These are phyloP conservation scores for Plenodomus tracheiphilus DNA, from an alignment of 2,329 filamentous ascomycete species.

Conservation along the genomic window DNA sequence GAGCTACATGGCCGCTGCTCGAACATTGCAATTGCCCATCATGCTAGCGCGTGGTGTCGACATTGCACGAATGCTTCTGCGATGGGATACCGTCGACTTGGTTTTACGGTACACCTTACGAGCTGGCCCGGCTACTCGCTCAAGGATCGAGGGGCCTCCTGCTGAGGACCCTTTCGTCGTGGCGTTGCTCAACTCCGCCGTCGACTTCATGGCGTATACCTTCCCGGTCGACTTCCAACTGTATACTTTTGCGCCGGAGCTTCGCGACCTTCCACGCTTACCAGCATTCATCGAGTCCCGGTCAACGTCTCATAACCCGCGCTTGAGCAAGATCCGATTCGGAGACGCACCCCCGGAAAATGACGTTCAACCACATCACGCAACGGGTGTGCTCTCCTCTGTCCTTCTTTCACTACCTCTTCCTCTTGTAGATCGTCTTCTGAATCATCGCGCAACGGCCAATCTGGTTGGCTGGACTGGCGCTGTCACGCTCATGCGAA, in stretches of 20 bases:
- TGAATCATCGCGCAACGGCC: slow-evolving; percentile 64
- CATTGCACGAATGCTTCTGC: slow-evolving; percentile 61
- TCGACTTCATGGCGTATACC: slow-evolving; percentile 63
- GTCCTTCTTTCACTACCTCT: slow-evolving; percentile 73
- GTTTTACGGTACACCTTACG: slow-evolving; percentile 63
- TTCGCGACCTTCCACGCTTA: slow-evolving; percentile 53
- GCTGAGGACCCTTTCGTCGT: slow-evolving; percentile 60
- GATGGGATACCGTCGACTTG: slow-evolving; percentile 65
- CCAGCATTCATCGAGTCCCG: slow-evolving; percentile 44
- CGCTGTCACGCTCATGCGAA: slow-evolving; percentile 46
- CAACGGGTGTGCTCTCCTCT: slow-evolving; percentile 62
- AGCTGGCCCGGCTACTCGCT: slow-evolving; percentile 27
- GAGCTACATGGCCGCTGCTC: slow-evolving; percentile 66
- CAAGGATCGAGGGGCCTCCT: slow-evolving; percentile 15
- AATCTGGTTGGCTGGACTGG: slow-evolving; percentile 46
- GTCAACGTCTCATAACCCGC: slow-evolving; percentile 51
- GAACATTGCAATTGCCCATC: slow-evolving; percentile 59
- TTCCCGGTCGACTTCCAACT: slow-evolving; percentile 65
- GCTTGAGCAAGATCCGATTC: slow-evolving; percentile 69
- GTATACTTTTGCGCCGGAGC: slow-evolving; percentile 54
- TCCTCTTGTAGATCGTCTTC: slow-evolving; percentile 64
- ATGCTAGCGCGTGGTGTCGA: slow-evolving; percentile 63
- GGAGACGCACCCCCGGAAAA: slow-evolving; percentile 63
- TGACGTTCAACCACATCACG: slow-evolving; percentile 41
- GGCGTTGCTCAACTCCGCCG: slow-evolving; percentile 57